Evolutionary conservation across 2,329 filamentous ascomycete genomes (phyloP).

Genomic region (Verticillium albo-atrum): DNA sequence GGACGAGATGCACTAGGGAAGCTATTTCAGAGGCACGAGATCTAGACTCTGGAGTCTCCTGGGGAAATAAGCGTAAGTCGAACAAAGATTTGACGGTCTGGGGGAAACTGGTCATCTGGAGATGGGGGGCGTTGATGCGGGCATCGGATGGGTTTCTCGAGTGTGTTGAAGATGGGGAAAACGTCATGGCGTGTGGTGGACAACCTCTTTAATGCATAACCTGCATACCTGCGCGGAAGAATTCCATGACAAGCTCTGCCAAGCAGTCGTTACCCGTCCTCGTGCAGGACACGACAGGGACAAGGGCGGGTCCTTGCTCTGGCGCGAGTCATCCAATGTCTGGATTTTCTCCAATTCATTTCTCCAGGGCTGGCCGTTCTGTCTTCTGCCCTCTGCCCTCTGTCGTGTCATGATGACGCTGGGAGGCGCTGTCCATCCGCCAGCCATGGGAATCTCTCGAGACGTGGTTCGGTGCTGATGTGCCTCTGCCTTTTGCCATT

Average conservation of each 20-base stretch:
- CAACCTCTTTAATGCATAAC: not conserved
- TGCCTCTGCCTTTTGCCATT: too few relatives aligned
- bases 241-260: not conserved
- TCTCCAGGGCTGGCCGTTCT: not conserved
- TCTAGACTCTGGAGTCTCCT: not conserved
- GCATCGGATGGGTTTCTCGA: not conserved
- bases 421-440: not conserved
- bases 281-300: not conserved
- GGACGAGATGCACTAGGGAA: not conserved
- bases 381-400: not conserved
- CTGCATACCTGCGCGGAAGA: not conserved
- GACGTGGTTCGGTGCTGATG: too few relatives aligned
- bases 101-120: not conserved
- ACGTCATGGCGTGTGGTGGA: not conserved
- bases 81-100: not conserved
- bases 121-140: not conserved
- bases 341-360: not conserved
- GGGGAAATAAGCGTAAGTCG: constrained; percentile 2
- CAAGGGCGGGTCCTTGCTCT: not conserved
- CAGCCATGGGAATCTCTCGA: not conserved
- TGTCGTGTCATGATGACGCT: not conserved
- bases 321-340: not conserved
- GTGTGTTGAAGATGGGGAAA: not conserved
- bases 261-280: not conserved
- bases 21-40: not conserved